These are phyloP conservation scores for Termitomyces sp. DNA, from an alignment of 768 basidiomycete species.

Conservation along the genomic window DNA sequence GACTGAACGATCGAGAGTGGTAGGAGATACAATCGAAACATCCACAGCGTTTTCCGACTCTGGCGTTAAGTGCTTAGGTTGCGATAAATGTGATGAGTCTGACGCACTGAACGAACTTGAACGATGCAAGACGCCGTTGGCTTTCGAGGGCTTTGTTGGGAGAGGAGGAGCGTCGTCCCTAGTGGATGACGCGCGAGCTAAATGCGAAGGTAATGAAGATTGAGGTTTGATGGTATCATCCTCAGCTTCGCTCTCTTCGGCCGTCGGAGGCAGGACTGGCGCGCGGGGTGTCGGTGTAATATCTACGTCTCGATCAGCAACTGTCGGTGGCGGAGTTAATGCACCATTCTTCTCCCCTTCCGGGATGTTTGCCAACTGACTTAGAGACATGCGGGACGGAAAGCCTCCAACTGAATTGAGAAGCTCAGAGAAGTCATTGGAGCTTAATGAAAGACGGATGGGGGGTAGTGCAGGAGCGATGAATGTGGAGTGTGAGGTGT, in stretches of 20 bases:
- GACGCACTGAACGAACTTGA: slow-evolving; percentile 6
- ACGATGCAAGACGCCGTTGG: slow-evolving; percentile 7
- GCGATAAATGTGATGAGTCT: slow-evolving; percentile 4
- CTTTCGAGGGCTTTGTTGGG: slow-evolving; percentile 3
- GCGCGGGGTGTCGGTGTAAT: slow-evolving; percentile 22
- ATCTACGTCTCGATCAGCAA: slow-evolving; percentile 20
- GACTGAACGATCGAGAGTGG: neutral
- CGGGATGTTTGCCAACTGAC: slow-evolving; percentile 39
- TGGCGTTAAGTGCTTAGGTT: neutral
- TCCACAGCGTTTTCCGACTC: neutral
- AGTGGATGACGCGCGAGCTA: neutral
- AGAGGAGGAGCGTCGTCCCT: neutral
- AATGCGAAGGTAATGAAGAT: neutral
- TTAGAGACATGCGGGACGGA: slow-evolving; percentile 40
- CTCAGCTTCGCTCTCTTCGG: slow-evolving; percentile 11
- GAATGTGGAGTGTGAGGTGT: slow-evolving; percentile 66
- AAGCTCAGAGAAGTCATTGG: slow-evolving; percentile 75
- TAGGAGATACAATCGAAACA: neutral
- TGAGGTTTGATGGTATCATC: slow-evolving; percentile 12
- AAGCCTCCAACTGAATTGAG: slow-evolving; percentile 53
- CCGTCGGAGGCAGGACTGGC: slow-evolving; percentile 14
- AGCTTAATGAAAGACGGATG: slow-evolving; percentile 85
- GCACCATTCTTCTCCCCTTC: slow-evolving; percentile 23
- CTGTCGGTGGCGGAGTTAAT: slow-evolving; percentile 30
- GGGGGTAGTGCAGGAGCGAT: slow-evolving; percentile 87